Evolutionary conservation across 1,284 basidiomycete genomes (phyloP).

Genomic region (Boletus holoroseus): DNA sequence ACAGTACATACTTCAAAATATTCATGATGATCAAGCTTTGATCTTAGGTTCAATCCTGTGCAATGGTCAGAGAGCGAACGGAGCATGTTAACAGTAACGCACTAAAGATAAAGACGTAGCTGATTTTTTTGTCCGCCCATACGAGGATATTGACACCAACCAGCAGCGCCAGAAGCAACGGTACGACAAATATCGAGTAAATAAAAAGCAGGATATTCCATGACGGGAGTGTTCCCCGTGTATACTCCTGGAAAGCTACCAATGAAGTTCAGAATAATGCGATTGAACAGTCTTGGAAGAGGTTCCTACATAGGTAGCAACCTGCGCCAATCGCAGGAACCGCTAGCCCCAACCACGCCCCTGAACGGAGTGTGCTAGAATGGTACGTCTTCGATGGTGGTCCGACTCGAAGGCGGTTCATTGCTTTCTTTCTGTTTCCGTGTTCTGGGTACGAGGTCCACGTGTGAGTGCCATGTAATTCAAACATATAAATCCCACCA

Average conservation of each 20-base stretch:
- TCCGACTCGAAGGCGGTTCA: constrained; percentile 59
- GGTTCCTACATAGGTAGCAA: constrained; percentile 55
- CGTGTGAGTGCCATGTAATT: background rate
- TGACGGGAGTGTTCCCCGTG: constrained; percentile 55
- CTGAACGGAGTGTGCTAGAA: constrained; percentile 70
- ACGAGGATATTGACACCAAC: constrained; percentile 78
- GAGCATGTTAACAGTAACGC: constrained; percentile 14
- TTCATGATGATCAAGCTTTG: constrained; percentile 72
- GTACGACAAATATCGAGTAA: constrained; percentile 76
- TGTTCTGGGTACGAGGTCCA: constrained; percentile 48
- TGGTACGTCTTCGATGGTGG: constrained; percentile 63
- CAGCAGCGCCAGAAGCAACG: constrained; percentile 71
- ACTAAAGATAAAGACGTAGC: constrained; percentile 91
- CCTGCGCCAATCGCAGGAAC: constrained; percentile 73
- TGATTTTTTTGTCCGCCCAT: constrained; percentile 76
- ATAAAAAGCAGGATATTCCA: constrained; percentile 75
- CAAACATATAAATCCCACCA: background rate
- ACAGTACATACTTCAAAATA: constrained; percentile 66
- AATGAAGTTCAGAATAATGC: constrained; percentile 1
- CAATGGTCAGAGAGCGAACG: background rate
- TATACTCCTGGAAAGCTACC: constrained; percentile 56
- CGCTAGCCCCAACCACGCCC: constrained; percentile 71
- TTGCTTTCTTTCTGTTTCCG: constrained; percentile 80
- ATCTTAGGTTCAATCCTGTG: constrained; percentile 71
- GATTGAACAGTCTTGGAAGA: background rate